These are phyloP conservation scores for Phytopythium montanum DNA, from an alignment of 352 stramenopile species.

Conservation along the genomic window DNA sequence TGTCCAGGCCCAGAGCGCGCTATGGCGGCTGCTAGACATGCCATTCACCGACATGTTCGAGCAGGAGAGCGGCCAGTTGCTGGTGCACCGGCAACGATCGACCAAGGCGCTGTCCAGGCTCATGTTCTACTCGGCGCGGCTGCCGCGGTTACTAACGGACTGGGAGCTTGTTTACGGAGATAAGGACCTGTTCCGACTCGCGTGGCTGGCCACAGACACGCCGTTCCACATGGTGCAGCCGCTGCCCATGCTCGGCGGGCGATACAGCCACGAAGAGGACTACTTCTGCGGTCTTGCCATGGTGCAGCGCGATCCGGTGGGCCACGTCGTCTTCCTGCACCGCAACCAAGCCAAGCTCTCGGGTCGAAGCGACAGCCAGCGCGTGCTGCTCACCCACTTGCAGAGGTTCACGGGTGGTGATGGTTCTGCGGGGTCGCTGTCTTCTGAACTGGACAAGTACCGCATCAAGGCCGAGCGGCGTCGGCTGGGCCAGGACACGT, in stretches of 20 bases:
- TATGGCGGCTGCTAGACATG: constrained; percentile 78
- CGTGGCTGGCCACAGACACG: constrained; percentile 70
- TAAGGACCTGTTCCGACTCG: constrained; percentile 83
- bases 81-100: constrained; percentile 50
- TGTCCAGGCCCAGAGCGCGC: constrained; percentile 56
- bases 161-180: constrained; percentile 74
- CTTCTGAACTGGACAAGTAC: neutral
- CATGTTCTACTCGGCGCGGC: constrained; percentile 73
- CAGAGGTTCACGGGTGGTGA: constrained; percentile 76
- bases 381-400: constrained; percentile 57
- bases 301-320: constrained; percentile 65
- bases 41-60: constrained; percentile 87
- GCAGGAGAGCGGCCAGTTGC: constrained; percentile 73
- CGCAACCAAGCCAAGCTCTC: constrained; percentile 78
- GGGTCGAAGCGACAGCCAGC: constrained; percentile 48
- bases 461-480: too few species aligned
- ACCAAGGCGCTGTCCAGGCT: constrained; percentile 51
- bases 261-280: constrained; percentile 40
- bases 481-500: too few species aligned
- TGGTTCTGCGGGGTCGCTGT: constrained; percentile 41
- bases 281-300: constrained; percentile 80
- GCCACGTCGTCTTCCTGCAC: constrained; percentile 80
- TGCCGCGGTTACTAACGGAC: constrained; percentile 54
- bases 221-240: constrained; percentile 69
- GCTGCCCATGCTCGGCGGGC: constrained; percentile 41